Percentiles rank a stretch among this genome's conserved stretches.
These are phyloP conservation scores for Talaromyces sp. DNA, from an alignment of 2,329 filamentous ascomycete species.

Conservation along the genomic window DNA sequence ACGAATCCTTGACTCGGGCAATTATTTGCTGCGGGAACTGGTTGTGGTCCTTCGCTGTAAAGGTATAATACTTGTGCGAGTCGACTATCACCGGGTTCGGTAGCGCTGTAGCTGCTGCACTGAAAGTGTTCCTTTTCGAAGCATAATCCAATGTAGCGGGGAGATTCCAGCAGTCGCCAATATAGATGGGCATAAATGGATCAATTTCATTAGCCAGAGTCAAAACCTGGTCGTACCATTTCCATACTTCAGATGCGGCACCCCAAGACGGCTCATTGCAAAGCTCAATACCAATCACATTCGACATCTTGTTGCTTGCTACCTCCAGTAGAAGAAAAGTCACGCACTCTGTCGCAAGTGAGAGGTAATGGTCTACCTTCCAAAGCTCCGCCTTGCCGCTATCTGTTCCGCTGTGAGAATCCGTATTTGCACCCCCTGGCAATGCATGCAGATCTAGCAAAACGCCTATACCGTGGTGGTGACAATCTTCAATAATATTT, in stretches of 20 bases:
- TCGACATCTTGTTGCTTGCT: constrained; percentile 31
- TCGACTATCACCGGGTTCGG: constrained; percentile 50
- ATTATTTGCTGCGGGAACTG: constrained; percentile 51
- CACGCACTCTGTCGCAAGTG: constrained; percentile 43
- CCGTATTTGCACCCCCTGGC: constrained; percentile 53
- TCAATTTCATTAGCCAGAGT: constrained; percentile 44
- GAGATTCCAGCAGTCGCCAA: constrained; percentile 56
- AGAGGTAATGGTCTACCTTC: constrained; percentile 38
- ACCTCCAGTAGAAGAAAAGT: constrained; percentile 49
- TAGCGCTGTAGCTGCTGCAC: background rate
- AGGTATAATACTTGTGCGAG: constrained; percentile 57
- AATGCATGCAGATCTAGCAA: constrained; percentile 56
- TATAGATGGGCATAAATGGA: constrained; percentile 48
- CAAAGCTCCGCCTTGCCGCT: constrained; percentile 49
- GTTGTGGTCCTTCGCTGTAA: constrained; percentile 48
- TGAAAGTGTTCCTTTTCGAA: constrained; percentile 33
- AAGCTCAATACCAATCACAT: constrained; percentile 53
- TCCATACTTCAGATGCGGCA: constrained; percentile 46
- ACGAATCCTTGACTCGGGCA: constrained; percentile 37
- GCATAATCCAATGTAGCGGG: constrained; percentile 41
- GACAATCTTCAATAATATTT: constrained; percentile 41
- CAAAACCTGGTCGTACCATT: constrained; percentile 52
- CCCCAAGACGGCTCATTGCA: constrained; percentile 52
- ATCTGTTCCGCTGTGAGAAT: constrained; percentile 53
- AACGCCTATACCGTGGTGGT: constrained; percentile 47